These are phyloP conservation scores for Umbelopsis sp. DNA, from an alignment of 192 early-diverging fungal species.

Conservation along the genomic window DNA sequence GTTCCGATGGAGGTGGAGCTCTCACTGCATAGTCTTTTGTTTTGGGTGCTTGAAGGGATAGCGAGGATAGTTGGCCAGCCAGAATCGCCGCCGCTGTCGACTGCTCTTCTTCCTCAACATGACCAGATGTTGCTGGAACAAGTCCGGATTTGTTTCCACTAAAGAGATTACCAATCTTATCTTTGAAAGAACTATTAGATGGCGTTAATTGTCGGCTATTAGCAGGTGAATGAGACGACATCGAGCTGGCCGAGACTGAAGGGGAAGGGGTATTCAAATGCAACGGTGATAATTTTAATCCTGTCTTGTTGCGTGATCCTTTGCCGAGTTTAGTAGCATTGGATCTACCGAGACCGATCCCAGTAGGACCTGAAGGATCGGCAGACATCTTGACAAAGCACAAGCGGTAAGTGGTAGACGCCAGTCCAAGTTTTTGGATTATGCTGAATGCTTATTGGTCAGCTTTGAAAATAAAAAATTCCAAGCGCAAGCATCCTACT, in stretches of 20 bases:
- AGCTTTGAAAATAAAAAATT: no score
- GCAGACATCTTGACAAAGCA: conserved; percentile 14
- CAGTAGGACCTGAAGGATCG: conserved; percentile 14
- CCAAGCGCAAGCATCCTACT: no score
- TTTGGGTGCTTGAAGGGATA: conserved; percentile 12
- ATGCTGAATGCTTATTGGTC: no score
- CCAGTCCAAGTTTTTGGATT: no score
- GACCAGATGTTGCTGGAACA: conserved; percentile 9
- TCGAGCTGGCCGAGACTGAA: conserved; percentile 3
- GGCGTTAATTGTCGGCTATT: conserved; percentile 16
- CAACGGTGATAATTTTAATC: conserved; percentile 4
- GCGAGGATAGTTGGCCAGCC: conserved; percentile 17
- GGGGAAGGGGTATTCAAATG: conserved; percentile 17
- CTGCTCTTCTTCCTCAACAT: conserved; percentile 18
- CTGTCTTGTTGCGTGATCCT: conserved; percentile 10
- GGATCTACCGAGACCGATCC: conserved; percentile 21
- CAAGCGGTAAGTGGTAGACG: neutral
- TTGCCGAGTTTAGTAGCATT: conserved; percentile 10
- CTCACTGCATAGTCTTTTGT: conserved; percentile 1
- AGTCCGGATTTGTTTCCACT: conserved; percentile 17
- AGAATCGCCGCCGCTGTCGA: conserved; percentile 18
- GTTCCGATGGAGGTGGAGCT: neutral
- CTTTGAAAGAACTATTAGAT: conserved; percentile 19
- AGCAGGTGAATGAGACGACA: neutral
- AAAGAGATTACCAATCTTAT: conserved; percentile 16